These are phyloP conservation scores for Neovahlkampfia damariscottae DNA, from an alignment of 78 protist species.

Conservation along the genomic window DNA sequence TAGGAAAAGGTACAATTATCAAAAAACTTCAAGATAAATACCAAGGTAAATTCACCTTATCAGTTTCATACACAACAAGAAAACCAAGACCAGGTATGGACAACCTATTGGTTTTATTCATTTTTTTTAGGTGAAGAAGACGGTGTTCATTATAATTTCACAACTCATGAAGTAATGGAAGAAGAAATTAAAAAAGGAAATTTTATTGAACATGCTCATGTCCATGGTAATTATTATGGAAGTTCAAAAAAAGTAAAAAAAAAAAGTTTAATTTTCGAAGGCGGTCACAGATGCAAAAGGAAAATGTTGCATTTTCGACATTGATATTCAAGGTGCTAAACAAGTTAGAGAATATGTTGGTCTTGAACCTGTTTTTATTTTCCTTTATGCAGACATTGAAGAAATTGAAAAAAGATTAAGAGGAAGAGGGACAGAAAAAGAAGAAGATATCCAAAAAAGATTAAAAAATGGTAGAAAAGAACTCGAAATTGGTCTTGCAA, in stretches of 20 bases:
- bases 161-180: not conserved
- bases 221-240: conserved; percentile 57
- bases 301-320: conserved; percentile 57
- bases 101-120: too few species aligned
- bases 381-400: conserved; percentile 55
- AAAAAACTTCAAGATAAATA: conserved; percentile 5
- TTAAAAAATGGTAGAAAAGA: conserved; percentile 36
- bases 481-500: too few species aligned
- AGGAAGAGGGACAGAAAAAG: conserved; percentile 62
- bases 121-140: conserved; percentile 48
- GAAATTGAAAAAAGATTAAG: conserved; percentile 49
- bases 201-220: conserved; percentile 50
- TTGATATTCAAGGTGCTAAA: conserved; percentile 75
- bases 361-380: conserved; percentile 24
- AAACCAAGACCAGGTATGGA: too few species aligned
- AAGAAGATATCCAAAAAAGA: conserved; percentile 47
- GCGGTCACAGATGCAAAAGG: too few species aligned
- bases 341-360: conserved; percentile 20
- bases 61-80: conserved; percentile 53
- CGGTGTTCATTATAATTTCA: conserved; percentile 48
- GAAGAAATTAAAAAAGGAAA: not conserved
- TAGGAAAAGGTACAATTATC: conserved; percentile 54
- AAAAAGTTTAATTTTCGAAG: too few species aligned
- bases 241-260: conserved; percentile 22
- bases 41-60: conserved; percentile 42